Evolutionary conservation across 768 basidiomycete genomes (phyloP), one percentile per base, ranked within the genome.

Genomic region (Serendipita sp.): DNA sequence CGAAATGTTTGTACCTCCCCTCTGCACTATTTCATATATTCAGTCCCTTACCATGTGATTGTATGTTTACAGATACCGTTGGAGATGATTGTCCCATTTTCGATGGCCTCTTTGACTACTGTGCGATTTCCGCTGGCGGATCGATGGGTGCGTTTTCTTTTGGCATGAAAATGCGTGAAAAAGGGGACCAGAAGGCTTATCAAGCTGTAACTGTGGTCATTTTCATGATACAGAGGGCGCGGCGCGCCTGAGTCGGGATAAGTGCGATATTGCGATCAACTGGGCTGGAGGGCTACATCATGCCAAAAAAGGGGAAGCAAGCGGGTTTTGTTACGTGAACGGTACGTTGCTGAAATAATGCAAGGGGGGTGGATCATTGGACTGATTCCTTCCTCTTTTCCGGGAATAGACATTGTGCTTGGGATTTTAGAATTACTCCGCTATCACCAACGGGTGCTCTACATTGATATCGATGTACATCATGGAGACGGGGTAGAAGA

Each of bases 401-500:
- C 23, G 23, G 1, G 23, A 23, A 23, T 70, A 96, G 95, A 98
- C 72, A 98, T 98, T 68, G 96, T 99, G 4, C 82, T 99, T 18
- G 95, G 95, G 2, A 95, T 98, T 66, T 80, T 99, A 35, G 96
- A 99, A 73, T 81, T 99, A 8, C 78, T 99, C 64, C 79, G 95
- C 85, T 96, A 96, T 74, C 93, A 98, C 72, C 83, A 83, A 13
- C 83, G 96, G 38, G 96, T 99, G 35, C 79, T 99, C 23, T 99
- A 99, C 75, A 93, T 99, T 69, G 96, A 99, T 72, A 94, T 99
- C 66, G 96, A 99, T 72, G 91, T 96, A 1, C 96, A 99, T 72
- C 96, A 99, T 67, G 96, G 96, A 15, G 96, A 99, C 74, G 96
- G 96, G 47, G 96, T 99, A 23, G 96, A 99, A 72, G 96, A 99